These are phyloP conservation scores for Scheffersomyces lignosus DNA, from an alignment of 805 yeast genomes.

Conservation along the genomic window DNA sequence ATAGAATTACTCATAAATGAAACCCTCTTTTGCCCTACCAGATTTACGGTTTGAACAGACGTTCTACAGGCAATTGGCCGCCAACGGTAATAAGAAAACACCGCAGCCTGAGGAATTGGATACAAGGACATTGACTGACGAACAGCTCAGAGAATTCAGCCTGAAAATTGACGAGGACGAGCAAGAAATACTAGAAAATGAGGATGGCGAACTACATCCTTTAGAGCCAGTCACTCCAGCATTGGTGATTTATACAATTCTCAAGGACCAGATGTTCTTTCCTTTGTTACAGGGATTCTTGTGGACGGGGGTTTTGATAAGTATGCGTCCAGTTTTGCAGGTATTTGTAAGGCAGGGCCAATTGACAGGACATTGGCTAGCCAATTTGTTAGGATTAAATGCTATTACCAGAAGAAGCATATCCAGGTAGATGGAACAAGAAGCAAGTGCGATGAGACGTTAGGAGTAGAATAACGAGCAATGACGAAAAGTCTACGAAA, in stretches of 20 bases:
- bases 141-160: constrained; percentile 9
- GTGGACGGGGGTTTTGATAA: constrained; percentile 43
- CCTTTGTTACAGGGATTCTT: constrained; percentile 55
- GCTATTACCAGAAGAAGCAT: background rate
- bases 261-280: constrained; percentile 52
- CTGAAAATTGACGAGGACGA: constrained; percentile 9
- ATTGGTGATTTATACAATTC: constrained; percentile 47
- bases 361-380: constrained; percentile 24
- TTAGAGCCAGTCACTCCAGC: constrained; percentile 43
- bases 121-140: constrained; percentile 6
- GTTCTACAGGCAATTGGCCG: constrained; percentile 39
- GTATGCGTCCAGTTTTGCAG: constrained; percentile 35
- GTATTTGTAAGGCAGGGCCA: constrained; percentile 27
- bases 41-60: constrained; percentile 69
- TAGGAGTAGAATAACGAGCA: no score
- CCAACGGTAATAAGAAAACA: constrained; percentile 25
- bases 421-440: no score
- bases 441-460: no score
- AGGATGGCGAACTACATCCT: constrained; percentile 17
- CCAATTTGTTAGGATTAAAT: constrained; percentile 16
- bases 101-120: constrained; percentile 5
- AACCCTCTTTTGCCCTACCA: constrained; percentile 44
- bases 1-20: no score
- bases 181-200: background rate
- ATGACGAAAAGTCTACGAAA: no score